Evolutionary conservation across 768 basidiomycete genomes (phyloP), one percentile per base, ranked within the genome.

Genomic region (Cystoderma amianthinum): DNA sequence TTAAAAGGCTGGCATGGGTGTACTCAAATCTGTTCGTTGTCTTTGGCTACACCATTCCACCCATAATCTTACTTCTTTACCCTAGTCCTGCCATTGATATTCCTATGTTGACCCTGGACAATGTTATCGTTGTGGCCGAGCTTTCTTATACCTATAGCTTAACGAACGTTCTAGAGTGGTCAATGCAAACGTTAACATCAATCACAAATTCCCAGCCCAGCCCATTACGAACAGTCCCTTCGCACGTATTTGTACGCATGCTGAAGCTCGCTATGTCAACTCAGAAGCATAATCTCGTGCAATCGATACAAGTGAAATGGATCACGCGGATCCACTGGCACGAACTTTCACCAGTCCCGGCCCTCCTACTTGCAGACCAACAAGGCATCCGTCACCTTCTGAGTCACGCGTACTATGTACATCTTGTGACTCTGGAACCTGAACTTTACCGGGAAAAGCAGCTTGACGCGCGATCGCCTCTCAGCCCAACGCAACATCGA

Each of bases 71-170:
- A 13, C 24, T 24, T 43, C 21, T 36, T 48, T 52, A 18, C 46
- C 50, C 4, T 46, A 67, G 56, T 33, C 52, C 47, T 47, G 51
- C 54, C 39, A 56, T 58, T 43, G 55, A 46, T 40, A 51, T 48
- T 7, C 39, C 41, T 28, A 42, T 47, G 15, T 47, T 63, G 15
- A 45, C 62, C 36, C 48, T 72, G 16, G 54, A 57, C 38, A 55
- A 59, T 17, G 49, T 72, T 5, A 54, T 69, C 21, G 61, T 61
- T 28, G 59, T 72, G 42, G 61, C 65, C 19, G 60, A 66, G 45
- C 56, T 67, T 16, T 57, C 69, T n/a, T 55, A 59, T 55, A 58
- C 57, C 46, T 72, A 69, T 49, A 55, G 59, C 35, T 62, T 68
- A 44, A 44, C 45, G n/a, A 44, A 59, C 15, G 57, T 65, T 25